phyloP scores from a whole-genome alignment of 2,329 filamentous ascomycete genomes.

The Venturia pyrina region DNA sequence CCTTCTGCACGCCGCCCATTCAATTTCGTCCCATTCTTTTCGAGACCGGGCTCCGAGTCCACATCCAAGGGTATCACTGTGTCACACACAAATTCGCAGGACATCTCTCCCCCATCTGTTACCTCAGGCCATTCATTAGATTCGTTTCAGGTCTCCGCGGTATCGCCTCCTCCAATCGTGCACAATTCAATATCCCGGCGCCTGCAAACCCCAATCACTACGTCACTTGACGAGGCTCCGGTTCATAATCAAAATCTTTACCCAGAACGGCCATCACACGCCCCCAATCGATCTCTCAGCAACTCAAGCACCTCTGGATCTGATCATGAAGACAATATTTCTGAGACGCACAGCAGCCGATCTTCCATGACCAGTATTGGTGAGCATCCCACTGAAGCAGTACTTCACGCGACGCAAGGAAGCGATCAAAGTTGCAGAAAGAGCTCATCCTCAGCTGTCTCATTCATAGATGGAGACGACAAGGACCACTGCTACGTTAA shows the following conservation, averaged over 20 bases:
- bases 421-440: background rate
- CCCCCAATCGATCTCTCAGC: background rate
- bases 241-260: background rate
- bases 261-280: conserved; percentile 6
- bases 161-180: background rate
- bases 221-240: background rate
- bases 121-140: conserved; percentile 8
- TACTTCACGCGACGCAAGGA: background rate
- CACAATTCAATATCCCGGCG: background rate
- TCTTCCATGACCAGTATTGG: conserved; percentile 13
- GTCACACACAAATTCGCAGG: conserved; percentile 13
- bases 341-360: background rate
- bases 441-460: background rate
- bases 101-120: conserved; percentile 17
- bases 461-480: conserved; percentile 7
- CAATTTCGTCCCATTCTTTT: conserved; percentile 18
- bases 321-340: conserved; percentile 7
- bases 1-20: conserved; percentile 19
- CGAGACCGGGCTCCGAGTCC: conserved; percentile 10
- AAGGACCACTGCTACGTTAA: background rate
- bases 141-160: conserved; percentile 4
- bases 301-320: conserved; percentile 8
- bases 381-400: background rate
- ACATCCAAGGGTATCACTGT: conserved; percentile 11
- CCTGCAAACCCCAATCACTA: background rate